Percentiles rank a stretch among this genome's conserved stretches.
Conservation (phyloP, 164 flowering plant genomes). For the Chloranthus sessilifolius region DNA sequence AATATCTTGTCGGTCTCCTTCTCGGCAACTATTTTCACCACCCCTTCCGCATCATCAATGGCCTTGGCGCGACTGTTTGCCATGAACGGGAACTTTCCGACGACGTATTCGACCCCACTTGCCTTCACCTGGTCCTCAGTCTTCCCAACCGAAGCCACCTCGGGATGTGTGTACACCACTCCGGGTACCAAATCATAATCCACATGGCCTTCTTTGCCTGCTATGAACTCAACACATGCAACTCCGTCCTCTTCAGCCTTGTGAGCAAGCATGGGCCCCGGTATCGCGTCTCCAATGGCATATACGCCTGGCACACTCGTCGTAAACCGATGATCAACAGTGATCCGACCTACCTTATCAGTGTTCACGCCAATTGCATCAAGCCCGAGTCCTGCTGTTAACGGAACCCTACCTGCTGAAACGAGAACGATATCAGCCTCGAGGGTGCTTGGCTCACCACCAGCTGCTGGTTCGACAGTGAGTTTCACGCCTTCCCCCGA, state of each 20-base stretch:
- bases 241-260: constrained; percentile 96
- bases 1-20: constrained; percentile 80
- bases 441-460: constrained; percentile 70
- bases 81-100: constrained; percentile 86
- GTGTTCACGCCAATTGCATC: constrained; percentile 80
- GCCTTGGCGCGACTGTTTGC: constrained; percentile 95
- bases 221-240: constrained; percentile 84
- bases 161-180: constrained; percentile 89
- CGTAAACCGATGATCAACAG: constrained; percentile 53
- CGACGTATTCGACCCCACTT: constrained; percentile 57
- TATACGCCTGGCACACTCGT: constrained; percentile 65
- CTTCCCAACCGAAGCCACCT: constrained; percentile 91
- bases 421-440: constrained; percentile 93
- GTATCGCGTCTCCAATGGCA: constrained; percentile 91
- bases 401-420: constrained; percentile 81
- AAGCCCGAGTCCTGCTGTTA: constrained; percentile 69
- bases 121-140: constrained; percentile 88
- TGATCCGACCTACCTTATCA: constrained; percentile 66
- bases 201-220: constrained; percentile 82
- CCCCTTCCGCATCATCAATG: constrained; percentile 84
- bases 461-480: constrained; percentile 79
- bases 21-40: constrained; percentile 83
- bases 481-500: constrained; percentile 60
- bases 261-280: constrained; percentile 94
- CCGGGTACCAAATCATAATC: constrained; percentile 91